These are phyloP conservation scores for Tieghemostelium lacteum DNA, from an alignment of 78 protist species.

Conservation along the genomic window DNA sequence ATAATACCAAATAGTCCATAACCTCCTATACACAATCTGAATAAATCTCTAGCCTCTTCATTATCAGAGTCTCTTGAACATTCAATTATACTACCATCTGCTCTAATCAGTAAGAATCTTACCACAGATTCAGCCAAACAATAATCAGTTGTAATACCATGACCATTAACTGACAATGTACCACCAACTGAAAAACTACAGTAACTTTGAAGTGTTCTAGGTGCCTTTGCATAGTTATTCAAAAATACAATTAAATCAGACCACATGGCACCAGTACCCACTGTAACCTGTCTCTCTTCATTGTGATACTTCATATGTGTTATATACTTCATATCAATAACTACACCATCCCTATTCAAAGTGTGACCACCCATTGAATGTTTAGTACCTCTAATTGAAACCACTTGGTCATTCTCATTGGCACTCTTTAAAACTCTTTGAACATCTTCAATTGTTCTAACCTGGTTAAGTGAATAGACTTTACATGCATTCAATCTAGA, in stretches of 20 bases:
- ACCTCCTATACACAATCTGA: constrained; percentile 73
- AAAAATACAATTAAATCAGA: constrained; percentile 41
- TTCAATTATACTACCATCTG: constrained; percentile 26
- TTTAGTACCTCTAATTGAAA: constrained; percentile 47
- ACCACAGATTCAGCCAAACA: constrained; percentile 21
- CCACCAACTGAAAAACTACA: constrained; percentile 83
- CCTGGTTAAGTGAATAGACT: constrained; percentile 23
- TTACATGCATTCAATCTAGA: constrained; percentile 27
- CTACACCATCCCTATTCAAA: constrained; percentile 8
- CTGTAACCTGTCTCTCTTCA: background rate
- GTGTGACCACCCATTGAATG: constrained; percentile 81
- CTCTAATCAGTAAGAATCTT: background rate
- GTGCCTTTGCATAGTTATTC: constrained; percentile 55
- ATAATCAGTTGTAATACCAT: constrained; percentile 82
- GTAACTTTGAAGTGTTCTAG: constrained; percentile 77
- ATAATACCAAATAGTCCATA: constrained; percentile 80
- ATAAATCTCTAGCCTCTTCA: constrained; percentile 25
- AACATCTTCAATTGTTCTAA: constrained; percentile 26
- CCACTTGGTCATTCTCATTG: background rate
- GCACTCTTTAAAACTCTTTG: constrained; percentile 6
- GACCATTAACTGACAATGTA: constrained; percentile 78
- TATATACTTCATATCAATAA: constrained; percentile 38
- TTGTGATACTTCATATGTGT: background rate
- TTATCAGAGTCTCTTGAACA: constrained; percentile 20
- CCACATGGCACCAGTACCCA: constrained; percentile 72